These are phyloP conservation scores for Lomentospora prolificans DNA, from an alignment of 2,329 filamentous ascomycete species.

Conservation along the genomic window DNA sequence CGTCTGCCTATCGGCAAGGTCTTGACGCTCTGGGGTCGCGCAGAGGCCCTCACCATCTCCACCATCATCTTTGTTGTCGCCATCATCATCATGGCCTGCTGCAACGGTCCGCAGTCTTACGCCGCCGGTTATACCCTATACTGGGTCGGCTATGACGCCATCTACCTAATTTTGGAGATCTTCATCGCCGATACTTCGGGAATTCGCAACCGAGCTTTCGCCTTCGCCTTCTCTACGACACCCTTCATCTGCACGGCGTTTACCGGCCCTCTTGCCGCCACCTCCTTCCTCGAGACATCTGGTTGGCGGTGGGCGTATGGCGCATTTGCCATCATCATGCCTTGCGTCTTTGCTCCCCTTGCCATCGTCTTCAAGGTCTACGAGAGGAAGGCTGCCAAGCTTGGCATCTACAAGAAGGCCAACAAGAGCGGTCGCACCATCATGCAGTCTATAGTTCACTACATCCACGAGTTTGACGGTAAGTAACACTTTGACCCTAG, in stretches of 20 bases:
- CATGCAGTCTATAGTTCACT: slow-evolving; percentile 16
- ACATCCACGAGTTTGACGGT: slow-evolving; percentile 46
- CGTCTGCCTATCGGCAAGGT: slow-evolving; percentile 59
- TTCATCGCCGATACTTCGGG: slow-evolving; percentile 60
- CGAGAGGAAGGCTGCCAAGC: slow-evolving; percentile 47
- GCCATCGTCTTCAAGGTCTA: slow-evolving; percentile 47
- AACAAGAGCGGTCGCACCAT: slow-evolving; percentile 23
- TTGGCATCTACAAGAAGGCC: slow-evolving; percentile 34
- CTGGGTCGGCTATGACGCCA: slow-evolving; percentile 39
- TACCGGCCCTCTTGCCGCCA: slow-evolving; percentile 43
- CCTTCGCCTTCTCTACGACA: slow-evolving; percentile 52
- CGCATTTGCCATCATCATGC: slow-evolving; percentile 53
- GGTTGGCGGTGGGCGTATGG: slow-evolving; percentile 62
- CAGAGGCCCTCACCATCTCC: slow-evolving; percentile 49
- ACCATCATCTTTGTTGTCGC: slow-evolving; percentile 38
- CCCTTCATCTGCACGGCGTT: slow-evolving; percentile 59
- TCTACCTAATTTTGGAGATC: slow-evolving; percentile 27
- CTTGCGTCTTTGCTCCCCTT: slow-evolving; percentile 48
- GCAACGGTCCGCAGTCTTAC: slow-evolving; percentile 48
- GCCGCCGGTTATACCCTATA: slow-evolving; percentile 59
- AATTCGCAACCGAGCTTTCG: slow-evolving; percentile 54
- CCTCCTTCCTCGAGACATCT: slow-evolving; percentile 36
- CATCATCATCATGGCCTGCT: slow-evolving; percentile 58
- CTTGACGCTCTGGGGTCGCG: slow-evolving; percentile 56
- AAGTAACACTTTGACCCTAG: not conserved